Base-by-base conservation (phyloP, 345 rosid species). In the Erysimum cheiranthoides region DNA sequence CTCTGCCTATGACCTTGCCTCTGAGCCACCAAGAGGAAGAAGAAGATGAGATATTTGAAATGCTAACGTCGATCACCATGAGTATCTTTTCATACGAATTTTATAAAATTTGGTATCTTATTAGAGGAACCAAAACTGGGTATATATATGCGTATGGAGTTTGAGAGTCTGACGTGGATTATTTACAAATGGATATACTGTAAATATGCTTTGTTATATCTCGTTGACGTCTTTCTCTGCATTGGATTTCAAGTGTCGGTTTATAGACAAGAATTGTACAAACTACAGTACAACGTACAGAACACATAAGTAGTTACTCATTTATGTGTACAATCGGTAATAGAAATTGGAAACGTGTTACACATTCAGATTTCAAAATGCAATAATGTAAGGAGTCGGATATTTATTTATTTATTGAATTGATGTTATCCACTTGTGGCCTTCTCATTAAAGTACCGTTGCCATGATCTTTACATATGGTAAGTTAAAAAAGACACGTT, bases 1-100 rank as follows among this genome's bases (percentile, higher is more conserved):
- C 93, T 66, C 61, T 83, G 73, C 89, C 91, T 10, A 84, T 43
- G 61, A 79, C 78, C 78, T 80, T 79, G 45, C 89, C 89, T 75
- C 85, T 32, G 7, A 18, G 49, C 73, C 73, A 69, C 52, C 80
- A 82, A 63, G 49, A 68, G 6, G 59, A 31, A 49, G 71, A 49
- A 21, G 43, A n/a, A 35, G 30, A n/a, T 14, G n/a, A 40, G 66
- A 12, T 61, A 16, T 61, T 61, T 40, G 66, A 39, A 40, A 34
- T 25, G 35, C 39, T 30, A 30, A n/a, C 50, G 14, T 64, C 6
- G 28, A 10, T 10, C 53, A 9, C 10, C 52, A 64, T 64, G n/a
- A 63, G 1, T 63, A 10, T 21, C 30, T 14, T 5, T 63, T 40
- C 5, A 32, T 32, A 32, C 34, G 34, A 38, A 11, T 35, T 60